These are phyloP conservation scores for Ceriops decandra DNA, from an alignment of 345 rosid species.

Conservation along the genomic window DNA sequence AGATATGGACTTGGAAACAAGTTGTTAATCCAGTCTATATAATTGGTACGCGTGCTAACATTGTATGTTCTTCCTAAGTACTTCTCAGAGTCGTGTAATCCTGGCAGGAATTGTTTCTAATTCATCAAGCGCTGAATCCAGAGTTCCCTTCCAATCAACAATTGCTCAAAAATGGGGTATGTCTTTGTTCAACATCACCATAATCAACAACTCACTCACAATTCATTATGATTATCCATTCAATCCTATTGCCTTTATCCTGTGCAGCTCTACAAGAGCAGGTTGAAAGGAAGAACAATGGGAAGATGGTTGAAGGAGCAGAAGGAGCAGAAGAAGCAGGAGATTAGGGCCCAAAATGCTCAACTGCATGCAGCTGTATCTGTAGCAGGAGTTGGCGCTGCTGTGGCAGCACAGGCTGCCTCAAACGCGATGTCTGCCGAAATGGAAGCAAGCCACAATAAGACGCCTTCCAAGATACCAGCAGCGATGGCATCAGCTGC, in stretches of 20 bases:
- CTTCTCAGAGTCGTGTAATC: constrained; percentile 2
- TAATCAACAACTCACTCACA: neutral
- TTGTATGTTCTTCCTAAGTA: neutral
- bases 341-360: constrained; percentile 70
- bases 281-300: constrained; percentile 64
- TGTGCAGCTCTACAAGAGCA: constrained; percentile 68
- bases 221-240: neutral
- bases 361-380: constrained; percentile 87
- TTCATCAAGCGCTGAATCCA: constrained; percentile 61
- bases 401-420: constrained; percentile 71
- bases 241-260: neutral
- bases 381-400: constrained; percentile 94
- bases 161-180: constrained; percentile 55
- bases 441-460: constrained; percentile 27
- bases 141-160: constrained; percentile 55
- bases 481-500: constrained; percentile 82
- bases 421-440: constrained; percentile 45
- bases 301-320: constrained; percentile 91
- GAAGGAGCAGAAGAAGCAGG: constrained; percentile 88
- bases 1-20: neutral
- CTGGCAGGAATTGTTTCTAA: constrained; percentile 52
- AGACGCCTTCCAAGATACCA: constrained; percentile 35
- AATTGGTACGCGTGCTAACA: no score
- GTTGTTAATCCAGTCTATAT: no score
- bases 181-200: constrained; percentile 10